Percentiles rank a stretch among this genome's conserved stretches.
Evolutionary conservation across 2,329 filamentous ascomycete species (phyloP).

Genomic region (Phyllosticta capitalensis): DNA sequence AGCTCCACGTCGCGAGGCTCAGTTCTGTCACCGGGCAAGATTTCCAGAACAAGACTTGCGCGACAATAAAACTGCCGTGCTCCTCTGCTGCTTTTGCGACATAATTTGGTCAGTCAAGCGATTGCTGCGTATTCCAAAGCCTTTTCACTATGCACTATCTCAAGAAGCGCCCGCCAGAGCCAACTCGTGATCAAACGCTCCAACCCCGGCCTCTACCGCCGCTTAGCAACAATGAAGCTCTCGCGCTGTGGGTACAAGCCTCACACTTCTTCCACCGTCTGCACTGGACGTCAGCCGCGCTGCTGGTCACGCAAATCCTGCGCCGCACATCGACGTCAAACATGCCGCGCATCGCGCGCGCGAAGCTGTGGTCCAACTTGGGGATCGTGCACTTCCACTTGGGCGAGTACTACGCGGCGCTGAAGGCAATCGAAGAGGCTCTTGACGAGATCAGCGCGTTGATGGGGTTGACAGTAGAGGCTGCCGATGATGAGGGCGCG

Average conservation of each 20-base stretch:
- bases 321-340: background rate
- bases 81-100: background rate
- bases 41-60: background rate
- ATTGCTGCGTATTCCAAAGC: background rate
- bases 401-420: constrained; percentile 1
- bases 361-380: constrained; percentile 8
- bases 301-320: background rate
- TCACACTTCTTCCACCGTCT: constrained; percentile 4
- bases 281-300: constrained; percentile 2
- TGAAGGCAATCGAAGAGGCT: constrained; percentile 4
- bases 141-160: background rate
- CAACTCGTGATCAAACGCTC: background rate
- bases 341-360: background rate
- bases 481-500: background rate
- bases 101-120: background rate
- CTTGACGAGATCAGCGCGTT: background rate
- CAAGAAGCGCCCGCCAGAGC: background rate
- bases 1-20: background rate
- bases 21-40: background rate
- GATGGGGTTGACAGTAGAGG: background rate
- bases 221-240: constrained; percentile 1
- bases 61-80: background rate
- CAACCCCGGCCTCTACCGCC: background rate
- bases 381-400: constrained; percentile 8
- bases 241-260: constrained; percentile 3